Percentiles rank a stretch among this genome's conserved stretches.
Conservation (phyloP, 208 protist genomes). For the Leishmania turanica region DNA sequence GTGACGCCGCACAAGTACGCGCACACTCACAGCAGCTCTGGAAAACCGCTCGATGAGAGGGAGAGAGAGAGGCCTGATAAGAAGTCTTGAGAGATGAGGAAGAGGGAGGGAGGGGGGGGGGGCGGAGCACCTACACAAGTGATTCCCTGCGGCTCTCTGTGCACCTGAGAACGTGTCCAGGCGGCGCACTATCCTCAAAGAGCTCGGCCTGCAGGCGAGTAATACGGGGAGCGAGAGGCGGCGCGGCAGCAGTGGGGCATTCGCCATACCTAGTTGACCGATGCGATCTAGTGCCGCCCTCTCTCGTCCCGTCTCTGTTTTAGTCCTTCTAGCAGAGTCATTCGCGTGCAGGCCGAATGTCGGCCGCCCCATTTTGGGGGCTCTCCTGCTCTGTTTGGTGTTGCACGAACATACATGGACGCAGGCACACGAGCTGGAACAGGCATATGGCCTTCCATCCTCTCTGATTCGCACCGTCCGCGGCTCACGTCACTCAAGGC, state of each 20-base stretch:
- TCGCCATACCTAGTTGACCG: background rate
- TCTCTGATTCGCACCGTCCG: background rate
- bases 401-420: background rate
- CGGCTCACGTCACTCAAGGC: background rate
- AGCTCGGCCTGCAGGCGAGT: background rate
- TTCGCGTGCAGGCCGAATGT: background rate
- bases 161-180: background rate
- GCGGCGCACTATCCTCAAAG: background rate
- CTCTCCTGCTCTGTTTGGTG: background rate
- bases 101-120: background rate
- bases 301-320: background rate
- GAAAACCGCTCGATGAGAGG: background rate
- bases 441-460: background rate
- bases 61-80: background rate
- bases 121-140: background rate
- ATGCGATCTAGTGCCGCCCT: background rate
- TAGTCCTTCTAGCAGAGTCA: background rate
- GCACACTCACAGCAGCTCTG: no score
- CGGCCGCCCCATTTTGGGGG: background rate
- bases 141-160: background rate
- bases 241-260: background rate
- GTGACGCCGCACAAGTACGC: no score
- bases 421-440: background rate
- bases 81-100: background rate
- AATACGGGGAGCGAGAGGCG: no score